Evolutionary conservation across 306 rosid species (phyloP).

Genomic region (Myrica gale): DNA sequence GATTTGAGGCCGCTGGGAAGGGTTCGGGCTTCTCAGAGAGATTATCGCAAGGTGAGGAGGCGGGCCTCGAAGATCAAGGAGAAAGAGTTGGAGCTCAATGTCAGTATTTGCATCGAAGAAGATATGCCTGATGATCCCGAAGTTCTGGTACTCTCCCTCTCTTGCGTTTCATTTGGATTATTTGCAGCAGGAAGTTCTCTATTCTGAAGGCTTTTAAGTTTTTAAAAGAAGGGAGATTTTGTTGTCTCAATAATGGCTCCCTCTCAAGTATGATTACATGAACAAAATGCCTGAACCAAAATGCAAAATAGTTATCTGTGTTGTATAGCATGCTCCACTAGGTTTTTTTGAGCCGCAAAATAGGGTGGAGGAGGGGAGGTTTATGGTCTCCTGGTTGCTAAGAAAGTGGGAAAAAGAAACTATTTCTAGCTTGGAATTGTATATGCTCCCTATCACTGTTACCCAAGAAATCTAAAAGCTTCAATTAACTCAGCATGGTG

Average conservation of each 20-base stretch:
- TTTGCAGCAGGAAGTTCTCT: neutral
- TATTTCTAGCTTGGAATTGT: too few relatives aligned
- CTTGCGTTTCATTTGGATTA: neutral
- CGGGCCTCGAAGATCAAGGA: constrained; percentile 44
- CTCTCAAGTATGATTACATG: neutral
- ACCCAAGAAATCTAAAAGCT: too few relatives aligned
- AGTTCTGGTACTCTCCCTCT: constrained; percentile 45
- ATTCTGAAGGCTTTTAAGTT: neutral
- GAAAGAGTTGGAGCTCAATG: constrained; percentile 64
- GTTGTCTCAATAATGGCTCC: constrained; percentile 6
- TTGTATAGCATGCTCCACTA: too few relatives aligned
- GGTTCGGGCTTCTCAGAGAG: constrained; percentile 46
- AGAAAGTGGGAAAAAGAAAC: too few relatives aligned
- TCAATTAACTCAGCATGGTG: too few relatives aligned
- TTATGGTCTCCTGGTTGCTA: too few relatives aligned
- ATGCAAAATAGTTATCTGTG: too few relatives aligned
- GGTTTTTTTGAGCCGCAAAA: too few relatives aligned
- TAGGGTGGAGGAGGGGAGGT: too few relatives aligned
- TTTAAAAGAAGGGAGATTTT: neutral
- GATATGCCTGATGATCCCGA: constrained; percentile 75
- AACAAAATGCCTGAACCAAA: neutral
- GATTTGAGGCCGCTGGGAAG: constrained; percentile 21
- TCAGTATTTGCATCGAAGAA: constrained; percentile 66
- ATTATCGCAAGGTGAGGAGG: constrained; percentile 58
- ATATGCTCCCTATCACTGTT: too few relatives aligned